Percentiles rank a stretch among this genome's conserved stretches.
phyloP scores from a whole-genome alignment of 1,284 basidiomycete species.

The Cryptococcus sp. region DNA sequence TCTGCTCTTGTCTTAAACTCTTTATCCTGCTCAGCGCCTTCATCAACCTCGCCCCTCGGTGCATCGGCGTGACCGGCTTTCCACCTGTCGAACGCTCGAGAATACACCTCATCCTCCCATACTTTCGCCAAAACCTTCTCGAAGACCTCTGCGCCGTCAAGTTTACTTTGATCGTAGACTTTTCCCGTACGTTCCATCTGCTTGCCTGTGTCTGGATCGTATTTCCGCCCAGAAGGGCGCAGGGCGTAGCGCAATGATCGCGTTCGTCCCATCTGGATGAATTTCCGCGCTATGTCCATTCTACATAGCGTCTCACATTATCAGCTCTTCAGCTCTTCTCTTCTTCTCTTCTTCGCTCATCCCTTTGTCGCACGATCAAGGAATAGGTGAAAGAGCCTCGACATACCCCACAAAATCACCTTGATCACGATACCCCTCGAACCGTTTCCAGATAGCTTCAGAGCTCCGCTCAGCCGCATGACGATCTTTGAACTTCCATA shows the following conservation, averaged over 20 bases:
- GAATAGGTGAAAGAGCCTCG: not conserved
- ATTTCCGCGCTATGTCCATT: slow-evolving; percentile 40
- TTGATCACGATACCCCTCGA: slow-evolving; percentile 26
- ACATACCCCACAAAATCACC: slow-evolving; percentile 36
- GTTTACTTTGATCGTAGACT: slow-evolving; percentile 31
- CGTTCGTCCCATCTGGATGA: slow-evolving; percentile 40
- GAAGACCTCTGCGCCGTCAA: slow-evolving; percentile 30
- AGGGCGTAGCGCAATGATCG: slow-evolving; percentile 37
- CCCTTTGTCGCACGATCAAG: too few species aligned
- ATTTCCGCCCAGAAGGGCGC: slow-evolving; percentile 32
- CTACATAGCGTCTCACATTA: slow-evolving; percentile 8
- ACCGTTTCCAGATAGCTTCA: slow-evolving; percentile 19
- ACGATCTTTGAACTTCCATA: slow-evolving; percentile 38
- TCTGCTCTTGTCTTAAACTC: not conserved
- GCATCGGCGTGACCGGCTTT: slow-evolving; percentile 4
- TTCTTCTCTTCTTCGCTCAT: too few species aligned
- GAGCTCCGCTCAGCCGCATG: slow-evolving; percentile 21
- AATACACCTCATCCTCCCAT: slow-evolving; percentile 28
- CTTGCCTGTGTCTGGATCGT: slow-evolving; percentile 13
- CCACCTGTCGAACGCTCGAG: slow-evolving; percentile 22
- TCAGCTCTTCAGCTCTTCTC: too few species aligned
- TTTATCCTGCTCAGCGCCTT: not conserved
- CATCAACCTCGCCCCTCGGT: not conserved
- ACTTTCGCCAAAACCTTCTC: slow-evolving; percentile 19
- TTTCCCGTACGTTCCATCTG: slow-evolving; percentile 28